phyloP scores from a whole-genome alignment of 768 basidiomycete genomes.

The Phylloporus rhodoxanthus region DNA sequence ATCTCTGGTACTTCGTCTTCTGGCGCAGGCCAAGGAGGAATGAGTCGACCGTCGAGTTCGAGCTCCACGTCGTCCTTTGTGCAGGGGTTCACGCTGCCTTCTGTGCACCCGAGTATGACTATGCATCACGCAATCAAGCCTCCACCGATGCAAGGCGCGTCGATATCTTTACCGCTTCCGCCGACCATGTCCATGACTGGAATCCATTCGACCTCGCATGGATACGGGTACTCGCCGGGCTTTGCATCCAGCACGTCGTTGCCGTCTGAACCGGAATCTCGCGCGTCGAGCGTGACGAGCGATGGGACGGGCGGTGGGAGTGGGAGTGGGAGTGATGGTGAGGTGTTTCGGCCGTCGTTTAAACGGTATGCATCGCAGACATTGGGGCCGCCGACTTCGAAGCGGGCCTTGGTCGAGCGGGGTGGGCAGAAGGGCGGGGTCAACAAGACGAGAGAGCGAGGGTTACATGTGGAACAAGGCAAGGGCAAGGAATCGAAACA shows the following conservation, averaged over 20 bases:
- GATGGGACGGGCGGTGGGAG: conserved; percentile 31
- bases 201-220: conserved; percentile 5
- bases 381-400: conserved; percentile 53
- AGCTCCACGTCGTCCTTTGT: conserved; percentile 37
- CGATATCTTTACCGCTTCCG: conserved; percentile 33
- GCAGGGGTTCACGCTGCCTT: conserved; percentile 34
- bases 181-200: conserved; percentile 15
- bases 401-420: conserved; percentile 43
- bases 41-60: conserved; percentile 35
- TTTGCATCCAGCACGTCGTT: conserved; percentile 8
- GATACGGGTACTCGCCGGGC: background rate
- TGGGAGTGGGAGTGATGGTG: conserved; percentile 29
- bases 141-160: conserved; percentile 23
- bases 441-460: background rate
- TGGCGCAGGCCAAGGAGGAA: background rate
- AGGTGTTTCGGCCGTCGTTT: conserved; percentile 52
- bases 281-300: conserved; percentile 28
- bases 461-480: background rate
- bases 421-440: conserved; percentile 13
- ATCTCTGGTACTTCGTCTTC: background rate
- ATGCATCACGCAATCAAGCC: conserved; percentile 14
- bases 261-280: conserved; percentile 22
- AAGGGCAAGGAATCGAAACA: background rate
- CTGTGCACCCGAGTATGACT: conserved; percentile 1
- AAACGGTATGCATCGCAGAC: conserved; percentile 72